Evolutionary conservation across 768 basidiomycete genomes (phyloP).

Genomic region (Floccularia luteovirens): DNA sequence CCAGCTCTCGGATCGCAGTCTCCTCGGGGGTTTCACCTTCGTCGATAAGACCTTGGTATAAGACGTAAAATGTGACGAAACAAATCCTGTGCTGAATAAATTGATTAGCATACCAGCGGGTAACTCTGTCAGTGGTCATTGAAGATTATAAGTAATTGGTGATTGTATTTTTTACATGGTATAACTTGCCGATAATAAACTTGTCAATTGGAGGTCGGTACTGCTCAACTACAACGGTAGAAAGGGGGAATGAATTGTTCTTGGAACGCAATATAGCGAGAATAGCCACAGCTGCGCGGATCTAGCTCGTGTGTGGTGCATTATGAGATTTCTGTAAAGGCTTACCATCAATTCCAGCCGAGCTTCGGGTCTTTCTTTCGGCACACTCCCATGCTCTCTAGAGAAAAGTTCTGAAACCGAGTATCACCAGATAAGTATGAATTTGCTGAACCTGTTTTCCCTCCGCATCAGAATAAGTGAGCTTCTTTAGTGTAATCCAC

Average conservation of each 20-base stretch:
- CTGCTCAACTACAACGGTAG: conserved; percentile 86
- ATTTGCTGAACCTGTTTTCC: conserved; percentile 58
- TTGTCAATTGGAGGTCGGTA: conserved; percentile 84
- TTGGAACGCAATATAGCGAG: conserved; percentile 75
- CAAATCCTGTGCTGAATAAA: not conserved
- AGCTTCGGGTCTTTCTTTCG: conserved; percentile 70
- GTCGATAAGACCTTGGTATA: conserved; percentile 65
- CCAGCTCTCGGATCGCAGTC: conserved; percentile 81
- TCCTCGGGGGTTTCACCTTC: conserved; percentile 74
- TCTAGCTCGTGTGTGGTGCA: not conserved
- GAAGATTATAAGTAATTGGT: not conserved
- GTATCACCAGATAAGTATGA: conserved; percentile 1
- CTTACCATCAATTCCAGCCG: conserved; percentile 76
- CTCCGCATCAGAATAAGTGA: conserved; percentile 72
- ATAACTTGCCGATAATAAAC: conserved; percentile 54
- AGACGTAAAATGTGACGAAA: not conserved
- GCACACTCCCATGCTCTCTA: conserved; percentile 90
- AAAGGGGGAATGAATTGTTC: conserved; percentile 60
- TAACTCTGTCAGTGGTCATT: conserved; percentile 21
- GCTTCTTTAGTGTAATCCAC: conserved; percentile 81
- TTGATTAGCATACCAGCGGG: conserved; percentile 25
- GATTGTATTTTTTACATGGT: not conserved
- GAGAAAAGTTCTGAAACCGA: conserved; percentile 2
- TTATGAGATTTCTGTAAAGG: not conserved
- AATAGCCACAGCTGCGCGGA: conserved; percentile 67